Evolutionary conservation across 225 moss, liverwort and hornwort genomes (phyloP).

Genomic region (Pseudoscleropodium purum): DNA sequence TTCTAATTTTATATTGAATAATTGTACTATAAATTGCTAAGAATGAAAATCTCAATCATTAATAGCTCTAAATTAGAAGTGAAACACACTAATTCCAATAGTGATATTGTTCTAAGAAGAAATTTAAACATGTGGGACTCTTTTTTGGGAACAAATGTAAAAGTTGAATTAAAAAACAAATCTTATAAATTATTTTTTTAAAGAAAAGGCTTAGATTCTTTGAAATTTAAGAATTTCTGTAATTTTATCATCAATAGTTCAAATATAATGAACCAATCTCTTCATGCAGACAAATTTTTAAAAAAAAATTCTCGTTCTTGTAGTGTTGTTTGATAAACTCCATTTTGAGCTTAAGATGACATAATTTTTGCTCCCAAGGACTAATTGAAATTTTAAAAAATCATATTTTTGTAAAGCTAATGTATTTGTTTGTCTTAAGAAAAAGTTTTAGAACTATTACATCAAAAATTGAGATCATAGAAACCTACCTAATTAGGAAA

Average conservation of each 20-base stretch:
- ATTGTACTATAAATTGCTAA: accelerated
- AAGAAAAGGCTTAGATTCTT: accelerated
- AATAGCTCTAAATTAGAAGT: background rate
- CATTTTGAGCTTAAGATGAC: background rate
- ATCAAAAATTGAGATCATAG: background rate
- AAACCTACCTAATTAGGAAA: too few species aligned
- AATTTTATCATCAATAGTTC: background rate
- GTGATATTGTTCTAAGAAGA: too few species aligned
- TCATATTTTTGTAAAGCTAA: background rate
- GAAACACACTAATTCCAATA: background rate
- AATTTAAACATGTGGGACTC: background rate
- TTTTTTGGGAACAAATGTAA: background rate
- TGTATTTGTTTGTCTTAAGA: background rate
- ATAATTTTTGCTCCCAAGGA: accelerated
- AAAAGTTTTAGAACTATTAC: background rate
- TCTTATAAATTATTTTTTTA: background rate
- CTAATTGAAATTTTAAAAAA: background rate
- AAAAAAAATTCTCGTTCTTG: too few species aligned
- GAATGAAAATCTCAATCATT: background rate
- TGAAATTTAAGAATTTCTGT: accelerated
- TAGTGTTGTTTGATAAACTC: accelerated
- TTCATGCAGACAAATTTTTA: background rate
- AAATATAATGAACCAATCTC: background rate
- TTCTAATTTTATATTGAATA: accelerated
- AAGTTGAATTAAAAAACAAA: background rate